Percentiles rank a stretch among this genome's conserved stretches.
Evolutionary conservation across 1,139 yeast genomes (phyloP).

Genomic region (Spathaspora sp.): DNA sequence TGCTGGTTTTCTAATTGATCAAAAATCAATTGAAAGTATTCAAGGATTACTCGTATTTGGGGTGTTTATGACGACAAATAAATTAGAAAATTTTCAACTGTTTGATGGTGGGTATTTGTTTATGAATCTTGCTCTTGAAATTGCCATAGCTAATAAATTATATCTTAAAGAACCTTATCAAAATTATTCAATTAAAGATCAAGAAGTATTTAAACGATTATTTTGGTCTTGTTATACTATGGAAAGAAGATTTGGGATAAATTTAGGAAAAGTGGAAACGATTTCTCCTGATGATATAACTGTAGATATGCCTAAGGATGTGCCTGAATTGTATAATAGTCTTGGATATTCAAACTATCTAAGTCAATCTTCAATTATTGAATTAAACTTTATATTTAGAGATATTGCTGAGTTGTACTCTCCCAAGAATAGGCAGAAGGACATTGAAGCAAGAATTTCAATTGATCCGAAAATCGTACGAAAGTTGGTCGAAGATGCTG

Average conservation of each 20-base stretch:
- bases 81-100: constrained; percentile 15
- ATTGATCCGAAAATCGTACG: constrained; percentile 16
- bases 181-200: constrained; percentile 9
- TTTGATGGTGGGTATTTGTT: constrained; percentile 19
- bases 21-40: constrained; percentile 16
- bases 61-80: constrained; percentile 19
- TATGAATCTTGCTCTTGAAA: constrained; percentile 18
- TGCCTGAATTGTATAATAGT: constrained; percentile 12
- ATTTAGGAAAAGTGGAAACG: constrained; percentile 16
- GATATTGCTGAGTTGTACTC: constrained; percentile 16
- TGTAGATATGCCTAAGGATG: constrained; percentile 14
- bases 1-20: constrained; percentile 18
- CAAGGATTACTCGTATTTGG: constrained; percentile 17
- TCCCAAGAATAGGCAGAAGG: constrained; percentile 6
- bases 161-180: constrained; percentile 13
- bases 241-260: constrained; percentile 18
- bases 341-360: constrained; percentile 16
- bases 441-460: constrained; percentile 11
- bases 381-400: constrained; percentile 15
- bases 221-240: constrained; percentile 22
- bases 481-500: constrained; percentile 14
- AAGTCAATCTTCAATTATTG: constrained; percentile 16
- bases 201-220: constrained; percentile 15
- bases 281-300: constrained; percentile 15
- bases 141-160: constrained; percentile 16